Conservation (phyloP, 495 filamentous ascomycete genomes). For the Penicillium dipodomyicola region DNA sequence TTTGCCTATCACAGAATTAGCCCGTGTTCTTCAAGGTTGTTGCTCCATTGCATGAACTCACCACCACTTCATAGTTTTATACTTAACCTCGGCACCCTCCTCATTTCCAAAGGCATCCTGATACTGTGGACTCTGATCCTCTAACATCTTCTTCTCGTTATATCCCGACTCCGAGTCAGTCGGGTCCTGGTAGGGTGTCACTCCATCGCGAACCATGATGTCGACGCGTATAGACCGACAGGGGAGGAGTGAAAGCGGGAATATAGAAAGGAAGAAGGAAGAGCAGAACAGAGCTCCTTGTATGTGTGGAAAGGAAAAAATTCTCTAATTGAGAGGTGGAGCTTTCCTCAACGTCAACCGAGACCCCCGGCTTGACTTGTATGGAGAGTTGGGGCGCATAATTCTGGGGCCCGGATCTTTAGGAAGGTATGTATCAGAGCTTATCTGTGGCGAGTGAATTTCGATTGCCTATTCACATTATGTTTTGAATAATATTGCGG, state of each 20-base stretch:
- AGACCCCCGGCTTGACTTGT: conserved; percentile 15
- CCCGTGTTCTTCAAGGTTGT: background rate
- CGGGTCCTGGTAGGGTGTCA: conserved; percentile 16
- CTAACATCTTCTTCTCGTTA: conserved; percentile 20
- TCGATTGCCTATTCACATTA: conserved; percentile 18
- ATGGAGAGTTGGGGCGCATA: conserved; percentile 15
- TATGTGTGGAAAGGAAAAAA: conserved; percentile 24
- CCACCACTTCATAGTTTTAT: conserved; percentile 48
- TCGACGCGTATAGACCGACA: background rate
- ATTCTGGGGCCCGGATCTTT: conserved; percentile 25
- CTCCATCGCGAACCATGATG: conserved; percentile 23
- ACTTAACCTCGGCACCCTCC: conserved; percentile 38
- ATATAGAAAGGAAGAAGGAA: background rate
- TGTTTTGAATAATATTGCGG: background rate
- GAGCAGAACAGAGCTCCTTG: conserved; percentile 1
- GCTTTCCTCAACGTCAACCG: conserved; percentile 21
- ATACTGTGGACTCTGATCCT: conserved; percentile 17
- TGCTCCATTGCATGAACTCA: conserved; percentile 15
- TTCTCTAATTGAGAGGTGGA: conserved; percentile 19
- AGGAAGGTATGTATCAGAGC: conserved; percentile 12
- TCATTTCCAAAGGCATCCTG: conserved; percentile 42
- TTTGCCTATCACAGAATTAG: conserved; percentile 22
- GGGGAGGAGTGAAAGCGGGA: background rate
- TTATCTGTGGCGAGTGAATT: conserved; percentile 15
- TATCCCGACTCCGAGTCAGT: conserved; percentile 24